Evolutionary conservation across 2,329 filamentous ascomycete genomes (phyloP).

Genomic region (Fusarium oxysporum): DNA sequence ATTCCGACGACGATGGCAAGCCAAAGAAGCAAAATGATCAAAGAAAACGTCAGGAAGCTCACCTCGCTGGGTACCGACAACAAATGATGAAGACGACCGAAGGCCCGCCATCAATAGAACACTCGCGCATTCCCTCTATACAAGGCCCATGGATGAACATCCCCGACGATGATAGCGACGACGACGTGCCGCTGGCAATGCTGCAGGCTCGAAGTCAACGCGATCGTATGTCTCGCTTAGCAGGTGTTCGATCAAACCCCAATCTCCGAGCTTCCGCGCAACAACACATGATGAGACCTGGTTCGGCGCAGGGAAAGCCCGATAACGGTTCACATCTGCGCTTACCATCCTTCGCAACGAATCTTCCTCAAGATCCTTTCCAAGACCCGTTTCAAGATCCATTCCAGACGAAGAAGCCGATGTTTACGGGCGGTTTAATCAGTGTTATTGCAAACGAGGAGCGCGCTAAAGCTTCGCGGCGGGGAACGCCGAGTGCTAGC

Average conservation of each 20-base stretch:
- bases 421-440: constrained; percentile 28
- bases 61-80: constrained; percentile 30
- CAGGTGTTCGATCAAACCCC: constrained; percentile 25
- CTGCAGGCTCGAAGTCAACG: constrained; percentile 8
- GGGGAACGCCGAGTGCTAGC: constrained; percentile 8
- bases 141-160: constrained; percentile 15
- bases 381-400: constrained; percentile 10
- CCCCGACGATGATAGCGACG: constrained; percentile 10
- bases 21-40: constrained; percentile 14
- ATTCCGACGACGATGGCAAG: constrained; percentile 18
- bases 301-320: constrained; percentile 18
- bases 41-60: constrained; percentile 27
- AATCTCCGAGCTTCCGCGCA: constrained; percentile 27
- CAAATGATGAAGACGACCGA: constrained; percentile 37
- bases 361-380: constrained; percentile 36
- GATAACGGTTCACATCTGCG: constrained; percentile 3
- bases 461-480: constrained; percentile 29
- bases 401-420: constrained; percentile 3
- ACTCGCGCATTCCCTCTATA: constrained; percentile 5
- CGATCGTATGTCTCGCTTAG: constrained; percentile 6
- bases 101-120: constrained; percentile 2
- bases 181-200: constrained; percentile 32
- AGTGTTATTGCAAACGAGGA: constrained; percentile 30
- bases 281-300: constrained; percentile 29
- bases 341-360: constrained; percentile 25